Base-by-base conservation (phyloP, 2,329 filamentous ascomycete genomes). In the Trichoderma koningii region DNA sequence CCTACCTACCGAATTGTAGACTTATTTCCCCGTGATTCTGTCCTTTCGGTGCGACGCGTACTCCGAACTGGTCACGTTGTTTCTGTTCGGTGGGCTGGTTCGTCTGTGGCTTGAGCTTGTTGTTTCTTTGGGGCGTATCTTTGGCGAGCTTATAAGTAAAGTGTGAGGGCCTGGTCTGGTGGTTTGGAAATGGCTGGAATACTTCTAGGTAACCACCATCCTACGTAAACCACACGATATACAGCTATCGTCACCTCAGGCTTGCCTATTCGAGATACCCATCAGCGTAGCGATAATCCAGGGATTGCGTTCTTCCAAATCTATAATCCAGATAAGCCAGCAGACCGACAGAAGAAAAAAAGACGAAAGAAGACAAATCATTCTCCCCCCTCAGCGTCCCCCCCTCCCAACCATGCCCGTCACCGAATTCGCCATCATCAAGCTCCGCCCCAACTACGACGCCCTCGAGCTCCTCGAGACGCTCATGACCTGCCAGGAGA, bases 381-480 rank as follows among this genome's bases (percentile, higher is more conserved):
- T 42, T 7, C 30, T 26, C 23, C 15, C 44, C 34, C 7, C 41
- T 34, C 34, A 38, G 34, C 34, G 3, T 1, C 34, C 23, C 21
- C 34, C 26, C 45, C 28, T 26, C 21, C 38, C 60, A n/a, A 66
- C 41, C 57, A 77, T 81, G 79, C 44, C 73, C 45, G 74, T 81
- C 66, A 78, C 77, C 19, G 80, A 82, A 69, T 73, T 79, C 63
- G 77, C 76, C 44, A 66, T 77, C 62, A 65, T 80, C 47, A 72
- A 73, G 44, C 69, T 79, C 56, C 71, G 69, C 38, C 60, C 69
- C 42, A 69, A 70, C 15, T 74, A 72, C 38, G 68, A 76, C 42
- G 52, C 70, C 38, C 65, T 77, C 60, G 75, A 76, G 52, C 71
- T 79, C 45, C 74, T 73, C 67, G 71, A 74, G 23, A 59, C 72